A percentile compares a stretch with the other conserved stretches of the same genome.
phyloP scores from a whole-genome alignment of 192 early-diverging fungal species.

The Pilobolus umbonatus region DNA sequence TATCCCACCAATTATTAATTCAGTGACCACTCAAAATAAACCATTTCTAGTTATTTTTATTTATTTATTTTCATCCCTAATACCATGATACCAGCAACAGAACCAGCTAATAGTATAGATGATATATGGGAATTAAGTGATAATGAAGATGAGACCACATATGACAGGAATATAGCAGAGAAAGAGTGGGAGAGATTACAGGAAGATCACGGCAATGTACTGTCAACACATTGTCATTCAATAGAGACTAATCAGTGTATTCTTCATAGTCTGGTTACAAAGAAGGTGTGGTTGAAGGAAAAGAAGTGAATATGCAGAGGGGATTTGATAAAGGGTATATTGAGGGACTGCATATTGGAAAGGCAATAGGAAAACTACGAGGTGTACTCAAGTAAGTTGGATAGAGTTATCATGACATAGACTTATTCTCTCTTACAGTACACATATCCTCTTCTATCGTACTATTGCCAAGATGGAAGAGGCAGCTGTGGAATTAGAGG shows the following conservation, averaged over 20 bases:
- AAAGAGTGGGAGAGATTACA: conserved; percentile 57
- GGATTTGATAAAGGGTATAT: conserved; percentile 61
- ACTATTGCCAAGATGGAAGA: conserved; percentile 8
- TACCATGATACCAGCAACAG: too few relatives aligned
- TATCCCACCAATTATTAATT: too few relatives aligned
- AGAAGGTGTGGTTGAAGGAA: conserved; percentile 60
- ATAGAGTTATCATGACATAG: too few relatives aligned
- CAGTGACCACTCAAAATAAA: too few relatives aligned
- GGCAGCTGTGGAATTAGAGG: background rate
- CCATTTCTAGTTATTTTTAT: too few relatives aligned
- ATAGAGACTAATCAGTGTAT: background rate
- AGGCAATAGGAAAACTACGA: conserved; percentile 46
- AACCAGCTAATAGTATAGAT: too few relatives aligned
- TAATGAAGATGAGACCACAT: conserved; percentile 39
- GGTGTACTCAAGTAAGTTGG: conserved; percentile 48
- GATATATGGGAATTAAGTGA: conserved; percentile 48
- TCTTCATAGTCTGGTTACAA: conserved; percentile 52
- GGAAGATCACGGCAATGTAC: conserved; percentile 54
- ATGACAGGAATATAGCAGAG: conserved; percentile 55
- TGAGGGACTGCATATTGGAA: conserved; percentile 49
- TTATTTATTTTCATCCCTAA: too few relatives aligned
- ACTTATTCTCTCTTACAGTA: background rate
- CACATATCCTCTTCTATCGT: conserved; percentile 1
- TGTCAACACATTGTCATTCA: background rate
- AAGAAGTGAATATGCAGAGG: conserved; percentile 49